These are phyloP conservation scores for Populus simonii DNA, from an alignment of 345 rosid genomes.

Conservation along the genomic window DNA sequence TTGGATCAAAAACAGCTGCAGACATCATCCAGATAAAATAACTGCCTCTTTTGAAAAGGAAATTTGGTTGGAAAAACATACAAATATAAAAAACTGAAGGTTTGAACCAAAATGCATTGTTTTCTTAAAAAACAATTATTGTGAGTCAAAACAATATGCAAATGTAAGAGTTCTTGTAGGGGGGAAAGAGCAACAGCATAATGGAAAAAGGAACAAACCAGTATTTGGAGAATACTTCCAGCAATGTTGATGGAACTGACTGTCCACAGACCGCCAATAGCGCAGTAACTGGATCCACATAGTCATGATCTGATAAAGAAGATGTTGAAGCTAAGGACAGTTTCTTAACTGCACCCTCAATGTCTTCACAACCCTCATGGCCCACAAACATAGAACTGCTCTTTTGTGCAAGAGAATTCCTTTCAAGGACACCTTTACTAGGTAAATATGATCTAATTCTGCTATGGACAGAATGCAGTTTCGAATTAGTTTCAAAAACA, in stretches of 20 bases:
- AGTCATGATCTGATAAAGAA: conserved; percentile 37
- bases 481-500: conserved; percentile 21
- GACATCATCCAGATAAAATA: not conserved
- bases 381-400: conserved; percentile 5
- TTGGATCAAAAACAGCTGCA: not conserved
- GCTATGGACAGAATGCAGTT: conserved; percentile 35
- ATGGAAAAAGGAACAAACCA: conserved; percentile 50
- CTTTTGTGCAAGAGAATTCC: conserved; percentile 21
- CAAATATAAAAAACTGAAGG: not conserved
- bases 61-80: no score
- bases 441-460: conserved; percentile 28
- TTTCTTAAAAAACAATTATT: no score
- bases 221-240: conserved; percentile 69
- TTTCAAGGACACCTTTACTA: conserved; percentile 26
- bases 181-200: not conserved
- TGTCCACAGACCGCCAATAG: conserved; percentile 70
- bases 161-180: not conserved
- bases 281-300: conserved; percentile 51
- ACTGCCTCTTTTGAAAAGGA: not conserved
- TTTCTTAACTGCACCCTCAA: conserved; percentile 58
- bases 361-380: conserved; percentile 31
- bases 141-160: not conserved
- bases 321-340: conserved; percentile 65
- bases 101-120: not conserved
- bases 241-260: conserved; percentile 49